Evolutionary conservation across 2,329 filamentous ascomycete genomes (phyloP), one percentile per base, ranked within the genome.

Genomic region (Fusarium sp.): DNA sequence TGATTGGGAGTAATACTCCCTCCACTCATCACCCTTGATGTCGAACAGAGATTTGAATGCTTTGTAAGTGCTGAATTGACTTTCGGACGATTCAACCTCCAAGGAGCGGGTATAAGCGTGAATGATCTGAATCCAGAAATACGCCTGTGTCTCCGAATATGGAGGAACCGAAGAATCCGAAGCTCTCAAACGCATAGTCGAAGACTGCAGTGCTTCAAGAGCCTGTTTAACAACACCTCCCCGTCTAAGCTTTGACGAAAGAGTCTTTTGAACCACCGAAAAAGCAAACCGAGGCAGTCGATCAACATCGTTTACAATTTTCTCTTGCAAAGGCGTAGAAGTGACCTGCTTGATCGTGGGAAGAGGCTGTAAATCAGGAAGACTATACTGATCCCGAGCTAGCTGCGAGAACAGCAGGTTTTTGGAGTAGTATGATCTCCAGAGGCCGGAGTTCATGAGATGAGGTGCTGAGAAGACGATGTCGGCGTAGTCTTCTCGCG

Each of bases 71-170:
- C 62, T 69, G 43, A 64, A 63, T 1, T 35, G 46, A 0, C 30
- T 11, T 2, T 46, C n/a, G 2, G 43, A 23, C 1, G 56, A 10
- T 8, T 56, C 43, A 1, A 18, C 19, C 4, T 76, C 74, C 2
- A 78, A 28, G 0, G 75, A 76, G 4, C 67, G 50, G 5, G 76
- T 23, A 7, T 72, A 67, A 2, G 76, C 69, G 5, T 80, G 79
- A 1, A 73, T 70, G 3, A 78, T 59, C 47, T 81, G 79, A 0
- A 80, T 73, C 79, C 80, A 81, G 49, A 81, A 81, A 47, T 80
- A 81, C 2, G 79, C 77, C 38, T 80, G 80, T 0, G 80, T 81
- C 67, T 80, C 79, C 4, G 80, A 81, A 56, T 80, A 81, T 3
- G 79, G 75, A 5, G 71, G 43, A 2, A 81, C 32, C 0, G 61